phyloP scores from a whole-genome alignment of 805 yeast species.

The Hanseniaspora nectarophila region DNA sequence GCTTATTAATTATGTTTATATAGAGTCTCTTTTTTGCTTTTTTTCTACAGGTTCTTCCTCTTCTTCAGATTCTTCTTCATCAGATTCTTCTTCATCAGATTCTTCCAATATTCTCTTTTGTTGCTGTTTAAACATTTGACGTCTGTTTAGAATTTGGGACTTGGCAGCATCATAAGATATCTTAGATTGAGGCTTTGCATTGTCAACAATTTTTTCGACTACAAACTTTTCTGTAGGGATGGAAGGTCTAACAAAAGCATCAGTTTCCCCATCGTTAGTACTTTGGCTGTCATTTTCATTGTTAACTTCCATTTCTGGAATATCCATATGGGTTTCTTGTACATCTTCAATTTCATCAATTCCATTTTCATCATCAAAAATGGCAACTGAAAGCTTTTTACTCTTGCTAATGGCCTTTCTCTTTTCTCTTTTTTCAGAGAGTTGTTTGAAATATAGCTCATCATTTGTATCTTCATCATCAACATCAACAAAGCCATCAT shows the following conservation, averaged over 20 bases:
- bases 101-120: conserved; percentile 2
- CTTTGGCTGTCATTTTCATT: neutral
- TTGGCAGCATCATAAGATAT: conserved; percentile 22
- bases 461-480: conserved; percentile 17
- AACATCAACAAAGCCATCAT: conserved; percentile 20
- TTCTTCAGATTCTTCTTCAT: neutral
- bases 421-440: conserved; percentile 16
- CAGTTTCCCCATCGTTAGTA: neutral
- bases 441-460: conserved; percentile 23
- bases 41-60: neutral
- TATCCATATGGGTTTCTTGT: neutral
- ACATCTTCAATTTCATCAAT: conserved; percentile 17
- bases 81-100: neutral
- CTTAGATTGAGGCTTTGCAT: conserved; percentile 13
- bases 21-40: neutral
- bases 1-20: neutral
- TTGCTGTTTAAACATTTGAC: neutral
- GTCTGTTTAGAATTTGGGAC: conserved; percentile 16
- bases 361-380: conserved; percentile 22
- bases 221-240: neutral
- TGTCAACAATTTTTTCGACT: conserved; percentile 2
- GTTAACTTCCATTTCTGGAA: neutral
- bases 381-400: neutral
- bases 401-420: neutral
- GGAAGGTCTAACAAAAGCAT: neutral